These are phyloP conservation scores for Asterionellopsis glacialis DNA, from an alignment of 108 stramenopile genomes.

Conservation along the genomic window DNA sequence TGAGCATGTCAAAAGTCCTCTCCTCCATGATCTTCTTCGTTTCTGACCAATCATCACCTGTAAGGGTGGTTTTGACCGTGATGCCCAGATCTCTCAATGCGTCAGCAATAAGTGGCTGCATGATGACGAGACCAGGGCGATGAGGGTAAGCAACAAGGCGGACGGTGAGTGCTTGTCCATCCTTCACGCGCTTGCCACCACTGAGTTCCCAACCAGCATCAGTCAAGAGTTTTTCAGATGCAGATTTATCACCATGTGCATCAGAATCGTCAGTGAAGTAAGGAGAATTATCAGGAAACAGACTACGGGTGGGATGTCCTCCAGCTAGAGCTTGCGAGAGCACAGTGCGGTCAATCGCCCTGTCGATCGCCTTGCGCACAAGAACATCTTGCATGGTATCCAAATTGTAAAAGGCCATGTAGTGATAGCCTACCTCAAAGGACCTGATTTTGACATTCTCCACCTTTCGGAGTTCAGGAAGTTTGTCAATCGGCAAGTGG, in stretches of 20 bases:
- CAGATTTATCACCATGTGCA: conserved; percentile 7
- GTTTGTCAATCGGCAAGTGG: conserved; percentile 11
- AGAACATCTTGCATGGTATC: not conserved
- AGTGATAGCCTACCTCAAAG: conserved; percentile 12
- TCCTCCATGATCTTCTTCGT: conserved; percentile 6
- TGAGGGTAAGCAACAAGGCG: conserved; percentile 15
- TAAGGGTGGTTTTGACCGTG: conserved; percentile 3
- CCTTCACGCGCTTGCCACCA: conserved; percentile 11
- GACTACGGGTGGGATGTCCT: conserved; percentile 9
- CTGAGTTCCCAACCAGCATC: conserved; percentile 15
- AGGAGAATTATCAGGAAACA: conserved; percentile 12
- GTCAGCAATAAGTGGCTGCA: conserved; percentile 8
- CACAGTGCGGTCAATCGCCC: conserved; percentile 10
- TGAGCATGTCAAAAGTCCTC: conserved; percentile 4
- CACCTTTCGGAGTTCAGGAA: not conserved
- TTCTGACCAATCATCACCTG: conserved; percentile 16
- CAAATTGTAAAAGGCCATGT: conserved; percentile 12
- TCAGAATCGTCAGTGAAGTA: conserved; percentile 4
- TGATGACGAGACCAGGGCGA: conserved; percentile 15
- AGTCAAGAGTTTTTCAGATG: conserved; percentile 3
- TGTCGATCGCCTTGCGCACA: conserved; percentile 16
- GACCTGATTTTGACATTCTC: conserved; percentile 3
- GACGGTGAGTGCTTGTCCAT: conserved; percentile 7
- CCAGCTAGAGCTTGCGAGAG: conserved; percentile 4
- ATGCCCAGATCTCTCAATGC: conserved; percentile 9